Base-by-base conservation (phyloP, 768 basidiomycete genomes). In the Mycena kentingensis region DNA sequence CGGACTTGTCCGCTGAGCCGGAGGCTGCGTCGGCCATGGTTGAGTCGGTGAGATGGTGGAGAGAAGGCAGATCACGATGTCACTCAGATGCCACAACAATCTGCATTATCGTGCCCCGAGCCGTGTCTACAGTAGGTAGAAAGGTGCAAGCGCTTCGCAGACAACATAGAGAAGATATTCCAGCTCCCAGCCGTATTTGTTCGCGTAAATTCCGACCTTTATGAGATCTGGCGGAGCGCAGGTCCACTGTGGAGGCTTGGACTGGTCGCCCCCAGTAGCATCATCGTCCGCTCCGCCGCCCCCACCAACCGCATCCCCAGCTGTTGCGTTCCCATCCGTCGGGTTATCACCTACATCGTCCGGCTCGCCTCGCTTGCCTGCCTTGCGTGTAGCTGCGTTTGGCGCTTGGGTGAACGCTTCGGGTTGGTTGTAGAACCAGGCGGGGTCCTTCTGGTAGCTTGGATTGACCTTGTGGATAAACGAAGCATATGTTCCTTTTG, bases 1-100 rank as follows among this genome's bases (percentile, higher is more conserved):
- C 88, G 60, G 94, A 93, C 72, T 90, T 95, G 72, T 93, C 91
- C 51, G 77, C 76, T 32, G 87, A 78, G 53, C 84, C 84, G 60
- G 88, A 84, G 63, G 85, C 51, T 49, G 83, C 70, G 66, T 92
- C 89, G 36, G 86, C 74, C 91, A 92, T 91, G 52, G 60, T 67
- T 65, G 62, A 62, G 58, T 53, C 53, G 58, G n/a, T n/a, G 58
- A 52, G 49, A 34, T 51, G 54, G 53, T 39, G 49, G 25, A 35
- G 41, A 24, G 43, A 38, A 45, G 31, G 36, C 39, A 38, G 57
- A 31, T 52, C 53, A 47, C 27, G 59, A 46, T 50, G 49, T 50
- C 29, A 43, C 43, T 43, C 58, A 54, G 51, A 51, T 35, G 48
- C 51, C 46, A 49, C 48, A 41, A 32, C 49, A 50, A 39, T 34